phyloP scores from a whole-genome alignment of 306 rosid genomes.

The Cicer bijugum region DNA sequence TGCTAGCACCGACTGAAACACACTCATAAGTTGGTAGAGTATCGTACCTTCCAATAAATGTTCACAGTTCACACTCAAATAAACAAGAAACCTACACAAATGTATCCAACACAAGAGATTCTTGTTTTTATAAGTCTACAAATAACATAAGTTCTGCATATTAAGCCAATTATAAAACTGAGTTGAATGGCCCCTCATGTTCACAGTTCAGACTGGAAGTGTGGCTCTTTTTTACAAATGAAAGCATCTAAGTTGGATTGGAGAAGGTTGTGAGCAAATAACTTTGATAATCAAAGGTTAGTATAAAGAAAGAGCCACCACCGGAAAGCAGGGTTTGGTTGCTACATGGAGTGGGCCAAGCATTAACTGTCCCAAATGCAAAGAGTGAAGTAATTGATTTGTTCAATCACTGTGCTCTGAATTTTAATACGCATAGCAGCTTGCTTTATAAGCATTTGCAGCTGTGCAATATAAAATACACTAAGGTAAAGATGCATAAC shows the following conservation, averaged over 20 bases:
- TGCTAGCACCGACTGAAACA: neutral
- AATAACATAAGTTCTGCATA: neutral
- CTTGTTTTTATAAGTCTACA: neutral
- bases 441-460: neutral
- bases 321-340: neutral
- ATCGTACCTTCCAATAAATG: neutral
- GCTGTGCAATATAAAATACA: conserved; percentile 3
- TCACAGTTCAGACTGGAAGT: no score
- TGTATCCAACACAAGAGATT: neutral
- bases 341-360: neutral
- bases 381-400: neutral
- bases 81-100: conserved; percentile 4
- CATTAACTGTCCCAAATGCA: neutral
- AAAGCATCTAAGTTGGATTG: neutral
- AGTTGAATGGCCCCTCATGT: neutral
- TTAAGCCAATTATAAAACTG: conserved; percentile 7
- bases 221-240: neutral
- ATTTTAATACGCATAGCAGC: neutral
- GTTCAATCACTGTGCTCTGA: neutral
- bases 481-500: neutral
- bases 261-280: neutral
- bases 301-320: conserved; percentile 1
- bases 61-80: neutral
- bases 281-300: neutral
- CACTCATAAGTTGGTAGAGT: conserved; percentile 3